These are phyloP conservation scores for Amesomyces nigricolor DNA, from an alignment of 2,329 filamentous ascomycete genomes.

Conservation along the genomic window DNA sequence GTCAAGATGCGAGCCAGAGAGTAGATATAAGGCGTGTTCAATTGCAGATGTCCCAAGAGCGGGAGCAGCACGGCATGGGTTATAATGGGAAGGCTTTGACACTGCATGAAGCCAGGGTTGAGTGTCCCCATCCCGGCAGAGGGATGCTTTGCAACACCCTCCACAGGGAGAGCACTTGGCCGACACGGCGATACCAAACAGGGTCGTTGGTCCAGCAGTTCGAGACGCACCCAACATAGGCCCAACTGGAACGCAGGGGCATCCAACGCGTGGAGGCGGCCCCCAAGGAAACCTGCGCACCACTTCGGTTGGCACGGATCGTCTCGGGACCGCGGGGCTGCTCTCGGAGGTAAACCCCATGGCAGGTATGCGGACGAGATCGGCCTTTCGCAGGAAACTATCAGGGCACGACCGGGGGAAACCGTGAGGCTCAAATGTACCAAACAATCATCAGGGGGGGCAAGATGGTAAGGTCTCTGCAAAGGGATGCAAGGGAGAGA, in stretches of 20 bases:
- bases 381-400: conserved; percentile 34
- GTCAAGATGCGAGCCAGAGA: conserved; percentile 26
- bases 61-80: conserved; percentile 16
- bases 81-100: conserved; percentile 16
- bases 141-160: conserved; percentile 19
- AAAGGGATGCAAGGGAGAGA: conserved; percentile 13
- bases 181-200: conserved; percentile 12
- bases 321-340: conserved; percentile 12
- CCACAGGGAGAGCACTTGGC: conserved; percentile 14
- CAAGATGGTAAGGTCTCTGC: conserved; percentile 19
- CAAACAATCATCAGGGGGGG: conserved; percentile 16
- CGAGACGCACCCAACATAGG: conserved; percentile 11
- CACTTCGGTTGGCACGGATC: conserved; percentile 14
- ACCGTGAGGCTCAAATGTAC: conserved; percentile 8
- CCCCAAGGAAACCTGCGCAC: conserved; percentile 10
- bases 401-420: conserved; percentile 14
- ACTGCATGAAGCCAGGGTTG: conserved; percentile 15
- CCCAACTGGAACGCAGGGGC: conserved; percentile 27
- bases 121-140: conserved; percentile 13
- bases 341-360: conserved; percentile 14
- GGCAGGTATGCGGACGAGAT: conserved; percentile 39
- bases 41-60: conserved; percentile 7
- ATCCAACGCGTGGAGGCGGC: conserved; percentile 13
- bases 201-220: conserved; percentile 12
- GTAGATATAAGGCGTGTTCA: conserved; percentile 26